Conservation (phyloP, 768 basidiomycete species). For the Suillus clintonianus region DNA sequence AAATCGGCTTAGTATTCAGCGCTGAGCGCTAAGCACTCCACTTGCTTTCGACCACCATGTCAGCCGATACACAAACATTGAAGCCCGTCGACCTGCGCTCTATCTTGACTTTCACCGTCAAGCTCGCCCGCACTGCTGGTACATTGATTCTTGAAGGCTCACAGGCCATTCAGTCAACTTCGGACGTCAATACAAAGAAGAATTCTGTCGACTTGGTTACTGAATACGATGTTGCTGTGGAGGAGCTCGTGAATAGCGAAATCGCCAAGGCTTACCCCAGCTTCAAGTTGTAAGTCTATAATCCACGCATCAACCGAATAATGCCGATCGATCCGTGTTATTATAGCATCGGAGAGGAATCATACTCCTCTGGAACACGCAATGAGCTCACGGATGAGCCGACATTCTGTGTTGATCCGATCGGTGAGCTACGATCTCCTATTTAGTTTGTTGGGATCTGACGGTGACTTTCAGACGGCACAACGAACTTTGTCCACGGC, state of each 20-base stretch:
- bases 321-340: background rate
- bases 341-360: conserved; percentile 90
- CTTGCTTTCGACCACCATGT: conserved; percentile 26
- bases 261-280: conserved; percentile 66
- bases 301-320: background rate
- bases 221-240: conserved; percentile 90
- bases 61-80: conserved; percentile 23
- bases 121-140: conserved; percentile 77
- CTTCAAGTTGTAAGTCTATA: conserved; percentile 75
- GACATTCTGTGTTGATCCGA: conserved; percentile 96
- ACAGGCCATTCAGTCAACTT: conserved; percentile 63
- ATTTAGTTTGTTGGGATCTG: background rate
- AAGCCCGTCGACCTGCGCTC: conserved; percentile 49
- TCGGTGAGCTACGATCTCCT: conserved; percentile 51
- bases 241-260: conserved; percentile 76
- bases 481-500: conserved; percentile 85
- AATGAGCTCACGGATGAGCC: conserved; percentile 80
- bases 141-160: conserved; percentile 76
- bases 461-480: conserved; percentile 58
- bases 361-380: conserved; percentile 74
- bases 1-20: background rate
- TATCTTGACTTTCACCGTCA: conserved; percentile 67
- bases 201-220: conserved; percentile 95
- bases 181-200: conserved; percentile 79
- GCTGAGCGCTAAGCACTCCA: no score